Base-by-base conservation (phyloP, 2,329 filamentous ascomycete genomes). In the Bipolaris bicolor region DNA sequence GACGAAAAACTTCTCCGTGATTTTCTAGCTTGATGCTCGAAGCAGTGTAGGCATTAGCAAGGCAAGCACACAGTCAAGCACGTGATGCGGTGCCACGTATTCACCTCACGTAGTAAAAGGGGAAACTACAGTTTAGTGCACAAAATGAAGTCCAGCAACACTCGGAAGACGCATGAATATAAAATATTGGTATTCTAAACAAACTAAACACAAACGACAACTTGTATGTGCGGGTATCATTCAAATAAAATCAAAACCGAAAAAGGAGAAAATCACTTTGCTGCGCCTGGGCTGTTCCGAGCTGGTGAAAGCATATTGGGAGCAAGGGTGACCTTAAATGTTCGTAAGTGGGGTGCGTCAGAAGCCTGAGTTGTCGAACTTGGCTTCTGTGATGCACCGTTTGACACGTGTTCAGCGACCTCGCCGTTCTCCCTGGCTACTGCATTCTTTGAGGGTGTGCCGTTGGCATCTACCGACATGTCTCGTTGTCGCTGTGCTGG, bases 271-370 rank as follows among this genome's bases (percentile, higher is more conserved):
- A 16, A 18, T 18, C 34, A 54, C 37, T 20, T 39, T 29, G 55
- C 55, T 15, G 48, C 31, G n/a, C 39, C 45, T 10, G 52, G 49
- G 15, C 49, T 47, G 16, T 4, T 46, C 13, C 50, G 53, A 24
- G 56, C 49, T 9, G 67, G 62, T 20, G 70, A 67, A 37, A 73
- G 60, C 33, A 75, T 57, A 15, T 64, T 67, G 7, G 66, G 56
- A 34, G 68, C 53, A 16, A 75, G 69, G n/a, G 71, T 70, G 29
- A 75, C 72, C 51, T 71, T 74, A 49, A 71, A 74, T 37, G 67
- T 75, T 6, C 68, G 61, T 11, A 74, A 64, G 26, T 62, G 62
- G 18, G 63, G 61, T 31, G 44, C 9, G 11, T 39, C 49, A 26
- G 55, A 33, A 10, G 45, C 43, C 22, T 37, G 47, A 13, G 47